Base-by-base conservation (phyloP, 2,329 filamentous ascomycete species). In the Fusarium pseudograminearum region DNA sequence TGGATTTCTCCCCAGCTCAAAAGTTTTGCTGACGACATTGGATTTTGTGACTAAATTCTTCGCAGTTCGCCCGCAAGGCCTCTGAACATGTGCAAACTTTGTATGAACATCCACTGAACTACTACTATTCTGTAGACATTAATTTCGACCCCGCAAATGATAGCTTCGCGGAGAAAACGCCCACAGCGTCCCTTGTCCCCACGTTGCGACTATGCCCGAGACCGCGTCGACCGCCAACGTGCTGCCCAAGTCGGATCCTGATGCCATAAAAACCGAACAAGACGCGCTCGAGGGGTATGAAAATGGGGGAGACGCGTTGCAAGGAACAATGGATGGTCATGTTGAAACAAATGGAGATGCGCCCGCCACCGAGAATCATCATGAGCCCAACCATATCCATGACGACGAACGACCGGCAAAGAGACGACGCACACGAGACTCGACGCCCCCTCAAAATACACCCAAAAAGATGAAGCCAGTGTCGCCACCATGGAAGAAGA, bases 401-500 rank as follows among this genome's bases (percentile, higher is more conserved):
- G 79, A 80, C 51, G 80, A 83, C 46, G 85, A 83, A 63, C 84
- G 83, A 56, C 88, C 88, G 28, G 79, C 83, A 18, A 94, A 94
- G 80, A 88, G 91, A 77, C 89, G 89, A 67, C 89, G 89, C 77
- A 84, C 87, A 31, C 83, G 82, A 67, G 83, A 85, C 12, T 76
- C 78, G 67, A 85, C 82, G 26, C 82, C 83, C 34, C 82, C 83
- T 28, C 76, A 65, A n/a, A 76, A 78, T 61, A 61, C 74, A 15
- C 55, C 64, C 10, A 71, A 62, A 83, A 90, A 81, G 62, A 64
- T 69, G 1, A 82, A 81, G 57, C 82, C 83, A 55, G 85, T 86
- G 64, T 98, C 95, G 68, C 96, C 96, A 70, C 96, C 96, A 24
- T 99, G 96, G 96, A 98, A 96, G 83, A 93, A 89, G 76, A 87